Percentiles rank a stretch among this genome's conserved stretches.
Conservation (phyloP, 2,329 filamentous ascomycete species). For the Colletotrichum higginsianum region DNA sequence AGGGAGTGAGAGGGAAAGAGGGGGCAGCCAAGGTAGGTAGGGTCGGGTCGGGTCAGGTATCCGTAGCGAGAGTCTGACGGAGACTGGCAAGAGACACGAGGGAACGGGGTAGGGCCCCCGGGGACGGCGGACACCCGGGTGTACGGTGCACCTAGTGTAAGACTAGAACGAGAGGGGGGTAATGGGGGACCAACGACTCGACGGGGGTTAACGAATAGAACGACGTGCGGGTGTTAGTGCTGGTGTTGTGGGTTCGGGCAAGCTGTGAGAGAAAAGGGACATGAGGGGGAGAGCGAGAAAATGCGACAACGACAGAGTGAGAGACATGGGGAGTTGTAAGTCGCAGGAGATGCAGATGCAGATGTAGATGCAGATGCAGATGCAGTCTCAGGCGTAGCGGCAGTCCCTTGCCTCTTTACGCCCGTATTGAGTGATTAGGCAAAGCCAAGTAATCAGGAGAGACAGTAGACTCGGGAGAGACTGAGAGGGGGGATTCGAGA, state of each 20-base stretch:
- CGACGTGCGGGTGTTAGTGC: slow-evolving; percentile 8
- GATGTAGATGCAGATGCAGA: slow-evolving; percentile 7
- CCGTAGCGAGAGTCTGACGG: slow-evolving; percentile 5
- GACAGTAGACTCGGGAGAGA: not conserved
- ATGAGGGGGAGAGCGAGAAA: not conserved
- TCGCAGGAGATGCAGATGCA: slow-evolving; percentile 10
- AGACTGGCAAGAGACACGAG: slow-evolving; percentile 12
- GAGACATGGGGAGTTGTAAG: not conserved
- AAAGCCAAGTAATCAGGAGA: slow-evolving; percentile 9
- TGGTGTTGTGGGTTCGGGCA: slow-evolving; percentile 6
- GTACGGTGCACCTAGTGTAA: not conserved
- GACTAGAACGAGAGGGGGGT: not conserved
- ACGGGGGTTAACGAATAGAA: slow-evolving; percentile 20
- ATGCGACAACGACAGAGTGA: not conserved
- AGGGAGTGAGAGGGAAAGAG: not conserved
- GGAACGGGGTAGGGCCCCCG: slow-evolving; percentile 5
- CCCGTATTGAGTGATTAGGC: slow-evolving; percentile 30
- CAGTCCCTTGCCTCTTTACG: slow-evolving; percentile 41
- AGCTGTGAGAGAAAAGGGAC: not conserved
- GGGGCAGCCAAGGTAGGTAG: too few species aligned
- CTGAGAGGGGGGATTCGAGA: not conserved
- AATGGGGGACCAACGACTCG: not conserved
- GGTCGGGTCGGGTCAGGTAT: slow-evolving; percentile 1
- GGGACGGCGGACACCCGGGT: slow-evolving; percentile 17
- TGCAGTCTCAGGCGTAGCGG: slow-evolving; percentile 24